Conservation (phyloP, 345 rosid species). For the Tarenaya hassleriana region DNA sequence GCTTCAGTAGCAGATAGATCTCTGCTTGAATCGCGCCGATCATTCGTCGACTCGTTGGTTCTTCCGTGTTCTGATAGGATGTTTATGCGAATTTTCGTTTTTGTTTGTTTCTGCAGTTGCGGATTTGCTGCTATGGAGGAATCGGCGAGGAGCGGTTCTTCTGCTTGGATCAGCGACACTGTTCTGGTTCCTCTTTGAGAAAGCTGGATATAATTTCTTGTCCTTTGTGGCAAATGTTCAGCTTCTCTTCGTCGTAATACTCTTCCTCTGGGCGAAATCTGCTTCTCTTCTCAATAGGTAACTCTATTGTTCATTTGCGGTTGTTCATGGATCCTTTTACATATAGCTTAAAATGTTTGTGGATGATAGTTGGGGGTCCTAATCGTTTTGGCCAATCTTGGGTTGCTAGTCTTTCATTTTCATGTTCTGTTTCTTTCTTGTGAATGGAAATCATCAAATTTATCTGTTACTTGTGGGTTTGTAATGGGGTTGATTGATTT, state of each 20-base stretch:
- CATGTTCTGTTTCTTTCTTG: no score
- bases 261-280: conserved; percentile 97
- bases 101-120: conserved; percentile 34
- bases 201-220: conserved; percentile 59
- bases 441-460: no score
- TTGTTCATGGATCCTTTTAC: no score
- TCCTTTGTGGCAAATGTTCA: conserved; percentile 55
- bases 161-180: conserved; percentile 48
- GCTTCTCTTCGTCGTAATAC: conserved; percentile 54
- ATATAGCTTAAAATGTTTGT: no score
- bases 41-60: conserved; percentile 6
- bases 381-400: no score
- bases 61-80: not conserved
- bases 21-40: conserved; percentile 9
- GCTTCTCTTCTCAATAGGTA: conserved; percentile 92
- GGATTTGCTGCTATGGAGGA: conserved; percentile 75
- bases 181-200: conserved; percentile 71
- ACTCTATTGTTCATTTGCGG: no score
- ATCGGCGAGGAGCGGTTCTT: conserved; percentile 37
- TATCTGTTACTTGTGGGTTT: no score
- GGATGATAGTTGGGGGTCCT: no score
- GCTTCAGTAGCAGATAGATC: conserved; percentile 2
- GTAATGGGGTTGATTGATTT: no score
- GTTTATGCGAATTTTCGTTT: not conserved
- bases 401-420: no score